A percentile compares a stretch with the other conserved stretches of the same genome.
These are phyloP conservation scores for Elaphomyces granulatus DNA, from an alignment of 495 filamentous ascomycete species.

Conservation along the genomic window DNA sequence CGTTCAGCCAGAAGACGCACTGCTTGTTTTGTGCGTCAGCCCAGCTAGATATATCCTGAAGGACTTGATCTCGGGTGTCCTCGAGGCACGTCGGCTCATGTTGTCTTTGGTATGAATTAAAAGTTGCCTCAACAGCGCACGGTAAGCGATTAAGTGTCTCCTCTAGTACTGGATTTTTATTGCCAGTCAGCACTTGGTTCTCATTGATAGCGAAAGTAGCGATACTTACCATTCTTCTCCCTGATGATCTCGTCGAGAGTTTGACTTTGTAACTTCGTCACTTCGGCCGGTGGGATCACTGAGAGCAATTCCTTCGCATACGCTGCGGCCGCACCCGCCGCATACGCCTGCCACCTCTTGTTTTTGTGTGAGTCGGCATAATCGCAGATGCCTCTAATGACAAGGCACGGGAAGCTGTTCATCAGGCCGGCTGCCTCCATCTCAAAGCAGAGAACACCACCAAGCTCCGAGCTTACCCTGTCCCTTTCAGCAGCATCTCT, in stretches of 20 bases:
- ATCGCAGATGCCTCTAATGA: conserved; percentile 28
- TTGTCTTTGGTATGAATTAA: conserved; percentile 1
- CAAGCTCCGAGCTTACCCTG: background rate
- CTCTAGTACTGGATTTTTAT: no score
- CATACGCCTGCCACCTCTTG: conserved; percentile 26
- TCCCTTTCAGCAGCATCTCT: conserved; percentile 9
- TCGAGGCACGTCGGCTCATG: background rate
- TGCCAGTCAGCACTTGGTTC: no score
- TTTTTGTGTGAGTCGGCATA: conserved; percentile 30
- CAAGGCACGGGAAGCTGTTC: conserved; percentile 22
- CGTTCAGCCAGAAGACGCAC: conserved; percentile 26
- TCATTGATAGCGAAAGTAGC: no score
- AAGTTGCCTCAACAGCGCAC: background rate
- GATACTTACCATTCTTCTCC: no score
- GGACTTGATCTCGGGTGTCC: conserved; percentile 1
- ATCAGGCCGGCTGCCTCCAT: conserved; percentile 34
- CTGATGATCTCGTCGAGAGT: background rate
- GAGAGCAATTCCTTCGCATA: conserved; percentile 20
- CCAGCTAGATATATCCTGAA: conserved; percentile 3
- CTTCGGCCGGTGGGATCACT: background rate
- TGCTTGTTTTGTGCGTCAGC: background rate
- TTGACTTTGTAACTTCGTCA: background rate
- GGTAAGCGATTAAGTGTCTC: background rate
- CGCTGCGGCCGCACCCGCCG: conserved; percentile 23
- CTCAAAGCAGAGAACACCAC: conserved; percentile 20